These are phyloP conservation scores for Volvox africanus DNA, from an alignment of 139 green algal species.

Conservation along the genomic window DNA sequence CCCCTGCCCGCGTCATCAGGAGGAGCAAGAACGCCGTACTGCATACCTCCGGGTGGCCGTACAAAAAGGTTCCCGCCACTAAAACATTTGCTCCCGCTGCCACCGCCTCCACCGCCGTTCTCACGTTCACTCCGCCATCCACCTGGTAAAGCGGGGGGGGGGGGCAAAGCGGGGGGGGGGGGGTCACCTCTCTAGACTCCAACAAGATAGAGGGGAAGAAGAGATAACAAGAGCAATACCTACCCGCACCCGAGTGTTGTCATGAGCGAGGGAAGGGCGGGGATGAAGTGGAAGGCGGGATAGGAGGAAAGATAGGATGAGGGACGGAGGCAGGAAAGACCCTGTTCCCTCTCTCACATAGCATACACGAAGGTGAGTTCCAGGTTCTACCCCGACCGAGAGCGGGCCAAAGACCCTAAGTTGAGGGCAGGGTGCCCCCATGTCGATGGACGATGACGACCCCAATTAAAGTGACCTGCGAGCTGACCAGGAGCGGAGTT, in stretches of 20 bases:
- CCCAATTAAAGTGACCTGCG: no score
- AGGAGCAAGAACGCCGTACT: background rate
- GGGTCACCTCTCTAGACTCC: background rate
- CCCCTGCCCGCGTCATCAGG: background rate
- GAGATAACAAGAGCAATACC: background rate
- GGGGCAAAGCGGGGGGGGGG: background rate
- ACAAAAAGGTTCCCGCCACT: constrained; percentile 90
- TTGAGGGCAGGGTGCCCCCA: no score
- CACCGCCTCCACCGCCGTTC: constrained; percentile 77
- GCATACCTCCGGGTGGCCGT: constrained; percentile 47
- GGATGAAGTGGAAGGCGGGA: no score
- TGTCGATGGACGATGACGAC: no score
- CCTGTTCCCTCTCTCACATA: no score
- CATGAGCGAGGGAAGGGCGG: no score
- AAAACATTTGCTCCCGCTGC: constrained; percentile 87
- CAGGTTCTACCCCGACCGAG: no score
- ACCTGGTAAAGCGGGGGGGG: constrained; percentile 59
- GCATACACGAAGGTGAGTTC: background rate
- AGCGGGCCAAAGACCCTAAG: no score
- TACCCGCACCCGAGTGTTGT: background rate
- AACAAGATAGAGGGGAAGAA: background rate
- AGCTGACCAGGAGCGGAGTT: no score
- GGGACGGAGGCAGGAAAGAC: no score
- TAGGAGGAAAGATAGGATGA: no score
- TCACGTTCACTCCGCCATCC: constrained; percentile 84